These are phyloP conservation scores for Hamamelis virginiana DNA, from an alignment of 164 flowering plant species.

Conservation along the genomic window DNA sequence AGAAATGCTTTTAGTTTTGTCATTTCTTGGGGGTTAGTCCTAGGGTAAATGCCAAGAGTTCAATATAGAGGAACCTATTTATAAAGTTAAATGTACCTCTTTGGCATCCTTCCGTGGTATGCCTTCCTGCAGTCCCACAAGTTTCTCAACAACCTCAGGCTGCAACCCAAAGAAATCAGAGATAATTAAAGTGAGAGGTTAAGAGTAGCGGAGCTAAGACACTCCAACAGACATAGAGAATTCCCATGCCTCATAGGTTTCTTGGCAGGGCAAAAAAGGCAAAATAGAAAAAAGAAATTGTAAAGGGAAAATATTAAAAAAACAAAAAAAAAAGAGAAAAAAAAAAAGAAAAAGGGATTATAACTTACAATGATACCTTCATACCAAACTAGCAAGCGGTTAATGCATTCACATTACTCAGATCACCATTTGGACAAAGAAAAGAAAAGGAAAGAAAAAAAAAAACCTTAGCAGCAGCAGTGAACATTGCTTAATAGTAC, in stretches of 20 bases:
- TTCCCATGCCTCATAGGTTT: not conserved
- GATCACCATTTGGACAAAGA: not conserved
- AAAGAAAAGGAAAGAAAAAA: not conserved
- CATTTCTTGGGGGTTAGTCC: too few species aligned
- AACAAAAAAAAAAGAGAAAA: too few species aligned
- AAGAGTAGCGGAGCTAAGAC: not conserved
- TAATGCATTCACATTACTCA: too few species aligned
- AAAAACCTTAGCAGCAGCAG: too few species aligned
- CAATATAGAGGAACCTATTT: not conserved
- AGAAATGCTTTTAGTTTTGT: too few species aligned
- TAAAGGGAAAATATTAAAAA: not conserved
- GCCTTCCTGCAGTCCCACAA: slow-evolving; percentile 87
- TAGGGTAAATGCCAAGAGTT: too few species aligned
- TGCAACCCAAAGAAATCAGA: slow-evolving; percentile 29
- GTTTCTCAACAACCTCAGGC: slow-evolving; percentile 97
- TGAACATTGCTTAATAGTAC: slow-evolving; percentile 14
- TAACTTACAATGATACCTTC: not conserved
- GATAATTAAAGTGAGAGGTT: not conserved
- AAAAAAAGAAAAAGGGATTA: not conserved
- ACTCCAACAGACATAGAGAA: not conserved
- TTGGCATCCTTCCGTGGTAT: slow-evolving; percentile 96
- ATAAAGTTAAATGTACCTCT: slow-evolving; percentile 51
- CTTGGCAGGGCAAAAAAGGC: not conserved
- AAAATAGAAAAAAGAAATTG: not conserved
- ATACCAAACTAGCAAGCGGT: too few species aligned